Evolutionary conservation across 139 green algal genomes (phyloP).

Genomic region (Spirogloea muscicola): DNA sequence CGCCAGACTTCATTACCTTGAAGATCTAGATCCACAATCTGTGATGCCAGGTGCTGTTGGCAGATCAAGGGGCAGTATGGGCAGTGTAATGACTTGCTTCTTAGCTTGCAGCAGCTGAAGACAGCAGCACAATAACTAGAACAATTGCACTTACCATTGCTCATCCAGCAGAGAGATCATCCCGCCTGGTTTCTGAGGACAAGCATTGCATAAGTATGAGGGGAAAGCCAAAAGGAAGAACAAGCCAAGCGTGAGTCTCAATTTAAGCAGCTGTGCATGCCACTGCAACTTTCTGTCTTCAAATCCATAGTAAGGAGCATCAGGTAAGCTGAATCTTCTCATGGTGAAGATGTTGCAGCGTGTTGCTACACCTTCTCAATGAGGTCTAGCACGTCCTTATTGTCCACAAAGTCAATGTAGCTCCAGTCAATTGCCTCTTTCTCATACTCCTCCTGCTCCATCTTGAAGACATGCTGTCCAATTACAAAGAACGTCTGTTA

Average conservation of each 20-base stretch:
- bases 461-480: slow-evolving; percentile 56
- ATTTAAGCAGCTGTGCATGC: no score
- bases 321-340: neutral
- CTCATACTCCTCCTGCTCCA: slow-evolving; percentile 98
- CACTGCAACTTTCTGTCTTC: neutral
- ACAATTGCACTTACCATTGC: slow-evolving; percentile 51
- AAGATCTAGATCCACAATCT: neutral
- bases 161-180: slow-evolving; percentile 97
- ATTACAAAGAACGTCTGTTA: neutral
- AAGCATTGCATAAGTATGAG: no score
- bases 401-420: slow-evolving; percentile 98
- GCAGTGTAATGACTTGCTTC: neutral
- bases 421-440: slow-evolving; percentile 94
- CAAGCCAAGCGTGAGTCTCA: no score
- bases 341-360: neutral
- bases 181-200: slow-evolving; percentile 60
- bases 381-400: slow-evolving; percentile 93
- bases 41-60: neutral
- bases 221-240: neutral
- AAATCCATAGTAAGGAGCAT: neutral
- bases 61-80: neutral
- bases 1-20: neutral
- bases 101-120: no score
- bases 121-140: no score
- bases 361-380: slow-evolving; percentile 68